Evolutionary conservation across 495 filamentous ascomycete genomes (phyloP).

Genomic region (Xylaria scruposa): DNA sequence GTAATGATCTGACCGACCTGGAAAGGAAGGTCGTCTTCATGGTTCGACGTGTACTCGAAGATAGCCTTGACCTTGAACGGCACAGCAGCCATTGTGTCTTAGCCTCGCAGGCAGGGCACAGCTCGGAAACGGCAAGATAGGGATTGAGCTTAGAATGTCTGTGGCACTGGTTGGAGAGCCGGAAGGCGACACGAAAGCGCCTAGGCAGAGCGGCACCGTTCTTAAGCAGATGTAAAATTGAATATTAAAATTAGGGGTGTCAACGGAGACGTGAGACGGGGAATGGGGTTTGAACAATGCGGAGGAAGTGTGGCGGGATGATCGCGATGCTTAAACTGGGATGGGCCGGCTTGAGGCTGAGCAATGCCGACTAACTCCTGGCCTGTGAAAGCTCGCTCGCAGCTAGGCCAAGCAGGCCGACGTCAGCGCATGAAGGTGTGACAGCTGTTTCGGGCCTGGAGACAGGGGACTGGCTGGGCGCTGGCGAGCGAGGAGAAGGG

Average conservation of each 20-base stretch:
- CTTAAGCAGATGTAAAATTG: not conserved
- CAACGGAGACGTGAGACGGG: not conserved
- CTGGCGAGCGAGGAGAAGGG: not conserved
- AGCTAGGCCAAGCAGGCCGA: slow-evolving; percentile 42
- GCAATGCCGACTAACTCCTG: slow-evolving; percentile 34
- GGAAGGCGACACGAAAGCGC: slow-evolving; percentile 17
- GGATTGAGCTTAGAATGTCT: not conserved
- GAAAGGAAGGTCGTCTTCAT: slow-evolving; percentile 95
- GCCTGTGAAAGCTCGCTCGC: slow-evolving; percentile 37
- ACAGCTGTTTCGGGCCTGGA: slow-evolving; percentile 26
- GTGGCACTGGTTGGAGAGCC: slow-evolving; percentile 14
- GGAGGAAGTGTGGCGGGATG: slow-evolving; percentile 24
- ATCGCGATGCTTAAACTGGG: slow-evolving; percentile 37
- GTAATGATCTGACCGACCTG: slow-evolving; percentile 85
- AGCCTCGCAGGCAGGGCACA: slow-evolving; percentile 30
- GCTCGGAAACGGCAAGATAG: not conserved
- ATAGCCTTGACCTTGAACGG: slow-evolving; percentile 95
- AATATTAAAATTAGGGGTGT: slow-evolving; percentile 9
- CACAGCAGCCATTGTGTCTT: slow-evolving; percentile 70
- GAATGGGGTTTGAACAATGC: slow-evolving; percentile 25
- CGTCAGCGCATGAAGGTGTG: slow-evolving; percentile 52
- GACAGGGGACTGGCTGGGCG: not conserved
- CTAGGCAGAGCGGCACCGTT: not conserved
- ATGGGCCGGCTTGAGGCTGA: slow-evolving; percentile 39
- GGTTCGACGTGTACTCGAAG: slow-evolving; percentile 87